These are phyloP conservation scores for Rhodocollybia butyracea DNA, from an alignment of 768 basidiomycete species.

Conservation along the genomic window DNA sequence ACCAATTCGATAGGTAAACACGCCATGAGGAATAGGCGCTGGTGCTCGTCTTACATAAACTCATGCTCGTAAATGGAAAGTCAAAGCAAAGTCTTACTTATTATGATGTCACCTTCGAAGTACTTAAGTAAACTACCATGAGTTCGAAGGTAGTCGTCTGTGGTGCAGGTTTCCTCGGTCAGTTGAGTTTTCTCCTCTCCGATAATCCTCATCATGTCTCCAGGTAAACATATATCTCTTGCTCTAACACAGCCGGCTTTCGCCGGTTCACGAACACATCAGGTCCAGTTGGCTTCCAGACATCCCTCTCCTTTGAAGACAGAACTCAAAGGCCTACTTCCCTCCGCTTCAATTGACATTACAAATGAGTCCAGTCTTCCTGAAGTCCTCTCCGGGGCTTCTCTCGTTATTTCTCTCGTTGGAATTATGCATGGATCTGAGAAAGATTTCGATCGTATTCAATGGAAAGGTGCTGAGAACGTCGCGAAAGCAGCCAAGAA, in stretches of 20 bases:
- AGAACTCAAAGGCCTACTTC: conserved; percentile 29
- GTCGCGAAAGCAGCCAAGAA: conserved; percentile 52
- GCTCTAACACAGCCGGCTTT: conserved; percentile 35
- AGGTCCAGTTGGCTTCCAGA: conserved; percentile 59
- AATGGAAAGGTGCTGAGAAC: conserved; percentile 64
- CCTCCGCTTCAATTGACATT: conserved; percentile 48
- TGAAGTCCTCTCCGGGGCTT: conserved; percentile 51
- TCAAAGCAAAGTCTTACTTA: too few species aligned
- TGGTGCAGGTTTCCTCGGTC: conserved; percentile 63
- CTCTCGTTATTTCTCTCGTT: conserved; percentile 63
- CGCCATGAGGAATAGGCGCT: too few species aligned
- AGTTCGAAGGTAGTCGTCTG: conserved; percentile 44
- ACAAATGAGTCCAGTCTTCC: conserved; percentile 45
- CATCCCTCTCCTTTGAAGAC: conserved; percentile 39
- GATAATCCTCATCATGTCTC: neutral
- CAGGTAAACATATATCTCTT: conserved; percentile 60
- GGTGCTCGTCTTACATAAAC: too few species aligned
- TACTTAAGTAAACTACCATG: conserved; percentile 4
- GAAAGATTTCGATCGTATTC: conserved; percentile 55
- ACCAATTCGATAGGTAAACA: neutral
- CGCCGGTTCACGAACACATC: conserved; percentile 26
- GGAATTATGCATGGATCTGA: conserved; percentile 61
- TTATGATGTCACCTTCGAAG: too few species aligned
- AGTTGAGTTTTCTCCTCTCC: conserved; percentile 9
- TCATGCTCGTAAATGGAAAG: too few species aligned